Base-by-base conservation (phyloP, 129 eudicot species). In the Smallanthus sonchifolius region DNA sequence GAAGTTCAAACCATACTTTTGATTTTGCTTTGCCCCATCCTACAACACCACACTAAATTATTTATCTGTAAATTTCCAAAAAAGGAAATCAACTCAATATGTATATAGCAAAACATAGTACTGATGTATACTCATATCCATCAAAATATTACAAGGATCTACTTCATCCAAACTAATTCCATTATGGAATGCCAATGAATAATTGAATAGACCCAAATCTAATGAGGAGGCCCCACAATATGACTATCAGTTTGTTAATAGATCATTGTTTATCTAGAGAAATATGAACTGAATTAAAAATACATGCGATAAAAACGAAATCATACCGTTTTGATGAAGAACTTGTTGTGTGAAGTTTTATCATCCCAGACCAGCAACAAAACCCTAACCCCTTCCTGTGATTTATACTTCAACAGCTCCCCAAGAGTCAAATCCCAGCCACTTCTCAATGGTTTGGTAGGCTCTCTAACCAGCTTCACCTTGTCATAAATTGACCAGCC, bases 321-420 rank as follows among this genome's bases (percentile, higher is more conserved):
- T 38, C 79, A 15, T 81, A 88, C 97, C 83, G 93, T 89, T 36
- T 89, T 85, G 32, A 92, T 60, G 83, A 89, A 87, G 85, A 92
- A 85, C 62, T 83, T 92, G 77, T 74, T 85, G 55, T 92, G 96
- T 28, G 97, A 91, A 75, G 96, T 91, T 73, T 86, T 86, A 66
- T 91, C 97, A 77, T 91, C 96, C 97, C 97, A 91, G 52, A 86
- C 96, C 77, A 91, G 74, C 86, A 91, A 49, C 88, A 91, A 74
- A 38, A 91, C 96, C 74, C 97, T 83, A 67, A 88, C 97, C 37
- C 97, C 97, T 84, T 91, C 97, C n/a, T 88, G 88, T 7, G 95
- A 88, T 65, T 91, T 91, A 68, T 88, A 88, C 85, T 84, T 88
- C 75, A 91, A 73, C 75, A 91, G 48, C 54, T 91, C 96, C 16